Evolutionary conservation across 352 stramenopile species (phyloP).

Genomic region (Chrysophaeum taylorii): DNA sequence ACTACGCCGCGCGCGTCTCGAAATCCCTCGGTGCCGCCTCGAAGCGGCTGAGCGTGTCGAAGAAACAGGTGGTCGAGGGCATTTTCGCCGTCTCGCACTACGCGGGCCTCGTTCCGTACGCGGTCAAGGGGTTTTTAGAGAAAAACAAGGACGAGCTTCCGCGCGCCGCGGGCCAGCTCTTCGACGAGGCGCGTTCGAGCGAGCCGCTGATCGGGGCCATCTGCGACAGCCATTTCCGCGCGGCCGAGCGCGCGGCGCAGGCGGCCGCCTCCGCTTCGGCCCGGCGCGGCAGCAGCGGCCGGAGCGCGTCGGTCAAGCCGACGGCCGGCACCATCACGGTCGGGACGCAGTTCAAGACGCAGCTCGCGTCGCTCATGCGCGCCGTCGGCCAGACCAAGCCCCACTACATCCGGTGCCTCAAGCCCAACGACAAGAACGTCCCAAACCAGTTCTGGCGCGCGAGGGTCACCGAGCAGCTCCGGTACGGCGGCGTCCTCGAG

Average conservation of each 20-base stretch:
- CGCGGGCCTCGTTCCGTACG: constrained; percentile 54
- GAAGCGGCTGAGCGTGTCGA: constrained; percentile 40
- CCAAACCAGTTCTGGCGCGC: constrained; percentile 68
- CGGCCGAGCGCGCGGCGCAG: background rate
- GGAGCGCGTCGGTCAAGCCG: constrained; percentile 17
- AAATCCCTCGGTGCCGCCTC: constrained; percentile 44
- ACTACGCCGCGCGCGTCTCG: constrained; percentile 52
- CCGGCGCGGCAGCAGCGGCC: no score
- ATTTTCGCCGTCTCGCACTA: constrained; percentile 56
- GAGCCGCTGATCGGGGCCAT: background rate
- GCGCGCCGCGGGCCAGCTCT: constrained; percentile 45
- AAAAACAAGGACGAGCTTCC: constrained; percentile 72
- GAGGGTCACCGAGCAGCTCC: constrained; percentile 83
- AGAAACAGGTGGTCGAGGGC: constrained; percentile 46
- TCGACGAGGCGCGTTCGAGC: constrained; percentile 21
- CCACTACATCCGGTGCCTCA: constrained; percentile 61
- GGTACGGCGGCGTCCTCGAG: constrained; percentile 95
- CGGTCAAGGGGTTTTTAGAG: constrained; percentile 52
- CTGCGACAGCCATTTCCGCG: constrained; percentile 16
- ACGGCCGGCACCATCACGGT: constrained; percentile 47
- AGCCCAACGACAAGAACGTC: constrained; percentile 83
- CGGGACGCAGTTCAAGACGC: constrained; percentile 60
- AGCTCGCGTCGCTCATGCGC: constrained; percentile 54
- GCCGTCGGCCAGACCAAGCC: constrained; percentile 53
- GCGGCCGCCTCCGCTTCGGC: background rate